Evolutionary conservation across 768 basidiomycete species (phyloP), one percentile per base, ranked within the genome.

Genomic region (Boletus edulis): DNA sequence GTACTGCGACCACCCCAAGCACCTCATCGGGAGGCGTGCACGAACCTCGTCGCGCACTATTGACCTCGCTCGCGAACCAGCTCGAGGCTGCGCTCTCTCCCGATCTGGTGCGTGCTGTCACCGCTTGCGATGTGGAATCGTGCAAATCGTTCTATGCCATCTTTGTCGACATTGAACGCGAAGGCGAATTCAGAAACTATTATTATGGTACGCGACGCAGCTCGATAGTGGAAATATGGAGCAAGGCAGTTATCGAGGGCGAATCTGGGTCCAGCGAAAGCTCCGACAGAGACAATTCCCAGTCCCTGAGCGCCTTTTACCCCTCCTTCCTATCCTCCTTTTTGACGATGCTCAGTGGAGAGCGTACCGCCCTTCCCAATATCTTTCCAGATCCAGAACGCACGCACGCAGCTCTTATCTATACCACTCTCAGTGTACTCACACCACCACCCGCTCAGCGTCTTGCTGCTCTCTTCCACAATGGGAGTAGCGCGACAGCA

Each of bases 31-130:
- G 54, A 24, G 62, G 64, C 17, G 58, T 59, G 11, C 95, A 92
- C 67, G 95, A 98, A 64, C 83, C 82, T 24, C 83, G 94, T 22
- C 82, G 91, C 37, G 81, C 85, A 4, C 77, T 99, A 32, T 85
- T 98, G 84, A 85, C 94, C 55, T 93, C 86, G 55, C 80, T 99
- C 29, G 94, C 97, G 68, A 98, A 99, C 67, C 91, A 97, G 70
- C 84, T 98, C 45, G 97, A 99, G 73, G 91, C 92, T 2, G 85
- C 89, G 1, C 80, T 96, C 54, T 93, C 91, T 66, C 87, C 91
- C n/a, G 90, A 91, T 2, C 78, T 99, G 46, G 89, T 94, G 27
- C 85, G 88, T 27, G 91, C 93, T 5, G 89, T 98, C 69, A 88
- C 85, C 55, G 78, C 84, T 3, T 82, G 85, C 59, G 93, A 98